Base-by-base conservation (phyloP, 148 eudicot species). In the Cornus controversa region DNA sequence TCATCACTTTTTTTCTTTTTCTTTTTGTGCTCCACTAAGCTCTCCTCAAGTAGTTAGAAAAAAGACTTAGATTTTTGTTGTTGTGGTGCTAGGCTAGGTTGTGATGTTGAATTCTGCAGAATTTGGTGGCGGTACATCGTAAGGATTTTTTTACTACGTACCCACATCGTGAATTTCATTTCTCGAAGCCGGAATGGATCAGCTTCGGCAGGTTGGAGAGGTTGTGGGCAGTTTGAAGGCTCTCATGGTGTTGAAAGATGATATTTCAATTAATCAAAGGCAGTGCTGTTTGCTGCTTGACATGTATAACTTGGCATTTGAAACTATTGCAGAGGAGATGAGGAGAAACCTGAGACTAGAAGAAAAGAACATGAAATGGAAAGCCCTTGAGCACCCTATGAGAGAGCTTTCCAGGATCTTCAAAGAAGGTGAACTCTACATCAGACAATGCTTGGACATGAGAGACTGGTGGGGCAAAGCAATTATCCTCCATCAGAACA, bases 201-300 rank as follows among this genome's bases (percentile, higher is more conserved):
- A 89, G 29, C 83, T 89, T 73, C 80, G 89, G 80, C 92, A 86
- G n/a, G 84, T 91, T 18, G 95, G 95, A 76, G 91, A 88, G 84
- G 89, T 82, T 57, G 27, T 89, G 64, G 95, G 95, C 50, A 82
- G 95, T 79, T 67, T 91, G 70, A 86, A 88, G 69, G 91, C 95
- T 8, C 74, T 89, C 25, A 87, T 86, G 79, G 84, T 86, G n/a
- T 81, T 91, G 45, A 85, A 82, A 72, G 80, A 86, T 29, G 85
- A 87, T 8, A 79, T 67, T 75, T 80, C 81, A 69, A 83, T 89
- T 73, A 91, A 91, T 74, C 85, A 72, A 70, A 82, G 85, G 67
- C 95, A 91, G 67, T 91, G 95, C 36, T 71, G 76, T 16, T 82
- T 91, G 81, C 70, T 91, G 31, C 84, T 76, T 37, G 85, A 86